Percentiles rank a stretch among this genome's conserved stretches.
These are phyloP conservation scores for Ceratobasidium sp. DNA, from an alignment of 1,284 basidiomycete species.

Conservation along the genomic window DNA sequence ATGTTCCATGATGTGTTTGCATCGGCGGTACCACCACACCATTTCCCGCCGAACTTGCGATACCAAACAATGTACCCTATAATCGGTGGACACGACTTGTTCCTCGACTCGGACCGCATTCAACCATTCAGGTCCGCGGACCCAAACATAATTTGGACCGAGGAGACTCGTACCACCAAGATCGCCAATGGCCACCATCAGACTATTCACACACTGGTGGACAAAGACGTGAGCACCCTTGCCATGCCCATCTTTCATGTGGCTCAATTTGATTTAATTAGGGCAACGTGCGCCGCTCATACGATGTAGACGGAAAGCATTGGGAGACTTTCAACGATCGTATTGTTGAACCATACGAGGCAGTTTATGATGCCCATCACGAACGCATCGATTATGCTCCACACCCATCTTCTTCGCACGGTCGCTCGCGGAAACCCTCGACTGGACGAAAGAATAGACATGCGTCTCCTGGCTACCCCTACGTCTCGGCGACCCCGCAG, in stretches of 20 bases:
- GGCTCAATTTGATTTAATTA: slow-evolving; percentile 2
- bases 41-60: slow-evolving; percentile 10
- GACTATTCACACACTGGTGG: slow-evolving; percentile 25
- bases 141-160: slow-evolving; percentile 20
- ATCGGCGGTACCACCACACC: slow-evolving; percentile 17
- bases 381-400: slow-evolving; percentile 21
- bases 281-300: slow-evolving; percentile 35
- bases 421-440: slow-evolving; percentile 31
- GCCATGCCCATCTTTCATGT: background rate
- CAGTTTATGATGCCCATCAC: slow-evolving; percentile 17
- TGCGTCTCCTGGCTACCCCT: slow-evolving; percentile 21
- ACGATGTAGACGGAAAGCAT: slow-evolving; percentile 16
- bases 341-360: slow-evolving; percentile 26
- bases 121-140: slow-evolving; percentile 6
- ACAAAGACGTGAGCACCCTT: slow-evolving; percentile 1
- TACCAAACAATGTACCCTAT: slow-evolving; percentile 30
- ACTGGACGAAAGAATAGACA: slow-evolving; percentile 26
- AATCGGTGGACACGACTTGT: slow-evolving; percentile 23
- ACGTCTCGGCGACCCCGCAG: slow-evolving; percentile 21
- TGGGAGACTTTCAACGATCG: slow-evolving; percentile 39
- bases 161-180: slow-evolving; percentile 35
- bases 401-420: slow-evolving; percentile 11
- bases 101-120: slow-evolving; percentile 20
- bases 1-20: slow-evolving; percentile 28
- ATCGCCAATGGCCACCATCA: slow-evolving; percentile 33